Percentiles rank a stretch among this genome's conserved stretches.
These are phyloP conservation scores for Myxozyma mucilagina DNA, from an alignment of 805 yeast genomes.

Conservation along the genomic window DNA sequence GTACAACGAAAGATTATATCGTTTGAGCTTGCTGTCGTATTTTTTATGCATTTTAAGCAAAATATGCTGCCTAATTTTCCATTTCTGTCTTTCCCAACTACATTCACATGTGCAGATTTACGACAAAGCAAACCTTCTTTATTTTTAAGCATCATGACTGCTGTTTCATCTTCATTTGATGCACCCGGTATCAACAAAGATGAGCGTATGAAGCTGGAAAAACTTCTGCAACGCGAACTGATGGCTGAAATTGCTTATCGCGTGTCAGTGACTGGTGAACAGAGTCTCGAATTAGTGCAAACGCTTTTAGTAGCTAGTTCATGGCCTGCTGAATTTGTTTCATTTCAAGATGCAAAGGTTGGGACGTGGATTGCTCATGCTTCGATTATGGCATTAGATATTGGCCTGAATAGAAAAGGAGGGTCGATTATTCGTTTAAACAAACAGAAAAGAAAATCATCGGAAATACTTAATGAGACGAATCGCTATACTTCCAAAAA, in stretches of 20 bases:
- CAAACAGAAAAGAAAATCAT: background rate
- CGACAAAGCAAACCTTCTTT: constrained; percentile 12
- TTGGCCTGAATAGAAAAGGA: constrained; percentile 5
- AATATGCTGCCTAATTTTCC: constrained; percentile 14
- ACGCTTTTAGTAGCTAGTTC: constrained; percentile 8
- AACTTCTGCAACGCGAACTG: background rate
- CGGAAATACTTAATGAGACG: background rate
- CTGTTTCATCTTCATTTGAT: background rate
- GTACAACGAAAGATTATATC: constrained; percentile 1
- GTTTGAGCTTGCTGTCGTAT: constrained; percentile 5
- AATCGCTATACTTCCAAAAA: background rate
- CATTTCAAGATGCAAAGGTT: constrained; percentile 1
- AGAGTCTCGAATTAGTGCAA: constrained; percentile 11
- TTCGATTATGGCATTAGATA: constrained; percentile 6
- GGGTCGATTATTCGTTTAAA: background rate
- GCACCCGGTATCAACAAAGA: background rate
- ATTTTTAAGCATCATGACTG: constrained; percentile 14
- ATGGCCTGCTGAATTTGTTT: constrained; percentile 8
- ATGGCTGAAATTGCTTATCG: constrained; percentile 12
- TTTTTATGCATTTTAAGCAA: constrained; percentile 3
- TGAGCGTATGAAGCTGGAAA: background rate
- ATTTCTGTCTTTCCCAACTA: constrained; percentile 10
- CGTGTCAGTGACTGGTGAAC: constrained; percentile 8
- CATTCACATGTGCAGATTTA: constrained; percentile 10
- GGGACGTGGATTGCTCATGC: constrained; percentile 9